A percentile compares a stretch with the other conserved stretches of the same genome.
phyloP scores from a whole-genome alignment of 805 yeast species.

The Sugiyamaella chiloensis region DNA sequence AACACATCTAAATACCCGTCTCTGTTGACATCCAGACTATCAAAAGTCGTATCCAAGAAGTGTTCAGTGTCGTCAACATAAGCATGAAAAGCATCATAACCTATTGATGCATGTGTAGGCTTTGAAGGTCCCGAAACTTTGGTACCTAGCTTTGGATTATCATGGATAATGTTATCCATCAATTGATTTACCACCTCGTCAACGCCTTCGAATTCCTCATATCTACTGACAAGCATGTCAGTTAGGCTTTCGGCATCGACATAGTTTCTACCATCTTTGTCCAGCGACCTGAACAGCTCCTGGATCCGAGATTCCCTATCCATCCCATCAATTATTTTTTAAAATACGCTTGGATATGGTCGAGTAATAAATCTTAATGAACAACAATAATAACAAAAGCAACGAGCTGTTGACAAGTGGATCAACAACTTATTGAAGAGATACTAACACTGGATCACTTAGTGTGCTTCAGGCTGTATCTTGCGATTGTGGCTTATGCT shows the following conservation, averaged over 20 bases:
- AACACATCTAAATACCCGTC: slow-evolving; percentile 66
- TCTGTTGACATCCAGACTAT: slow-evolving; percentile 61
- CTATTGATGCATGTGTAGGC: slow-evolving; percentile 45
- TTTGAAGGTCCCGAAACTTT: no score
- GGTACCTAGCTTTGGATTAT: no score
- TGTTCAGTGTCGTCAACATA: slow-evolving; percentile 66
- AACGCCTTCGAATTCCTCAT: slow-evolving; percentile 39
- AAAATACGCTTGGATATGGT: no score
- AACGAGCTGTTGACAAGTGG: no score
- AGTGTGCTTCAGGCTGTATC: no score
- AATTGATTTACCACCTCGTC: slow-evolving; percentile 56
- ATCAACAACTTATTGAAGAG: no score
- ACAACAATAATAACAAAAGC: no score
- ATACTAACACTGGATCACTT: no score
- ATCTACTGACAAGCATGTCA: slow-evolving; percentile 16
- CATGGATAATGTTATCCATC: slow-evolving; percentile 49
- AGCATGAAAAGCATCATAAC: slow-evolving; percentile 58
- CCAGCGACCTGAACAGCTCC: slow-evolving; percentile 44
- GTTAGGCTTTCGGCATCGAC: slow-evolving; percentile 38
- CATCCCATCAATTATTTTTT: slow-evolving; percentile 1
- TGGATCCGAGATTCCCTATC: slow-evolving; percentile 36
- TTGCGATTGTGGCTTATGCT: no score
- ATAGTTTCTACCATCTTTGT: slow-evolving; percentile 38
- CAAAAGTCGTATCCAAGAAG: slow-evolving; percentile 68
- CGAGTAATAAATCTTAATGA: no score